A percentile compares a stretch with the other conserved stretches of the same genome.
These are phyloP conservation scores for Arthroderma uncinatum DNA, from an alignment of 2,329 filamentous ascomycete species.

Conservation along the genomic window DNA sequence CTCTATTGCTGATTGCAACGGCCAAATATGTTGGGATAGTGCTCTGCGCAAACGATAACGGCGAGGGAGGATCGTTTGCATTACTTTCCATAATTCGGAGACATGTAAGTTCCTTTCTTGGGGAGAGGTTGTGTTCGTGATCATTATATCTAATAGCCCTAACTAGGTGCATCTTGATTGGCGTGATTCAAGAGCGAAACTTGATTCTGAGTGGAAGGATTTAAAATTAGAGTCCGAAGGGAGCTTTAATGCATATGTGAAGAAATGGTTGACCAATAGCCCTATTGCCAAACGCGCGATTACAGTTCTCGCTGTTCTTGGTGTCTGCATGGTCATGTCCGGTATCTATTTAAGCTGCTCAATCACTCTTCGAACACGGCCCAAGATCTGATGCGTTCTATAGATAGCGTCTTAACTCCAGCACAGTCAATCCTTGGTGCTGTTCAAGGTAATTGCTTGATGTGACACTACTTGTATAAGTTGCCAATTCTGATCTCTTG, in stretches of 20 bases:
- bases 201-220: conserved; percentile 40
- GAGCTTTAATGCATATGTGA: conserved; percentile 32
- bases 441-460: conserved; percentile 35
- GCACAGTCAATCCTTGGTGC: conserved; percentile 48
- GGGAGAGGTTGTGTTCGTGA: background rate
- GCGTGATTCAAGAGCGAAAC: conserved; percentile 38
- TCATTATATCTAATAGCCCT: no score
- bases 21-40: conserved; percentile 47
- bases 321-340: conserved; percentile 45
- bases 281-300: conserved; percentile 36
- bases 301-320: conserved; percentile 35
- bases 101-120: conserved; percentile 30
- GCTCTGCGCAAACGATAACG: conserved; percentile 45
- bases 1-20: conserved; percentile 46
- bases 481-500: background rate
- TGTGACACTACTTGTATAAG: background rate
- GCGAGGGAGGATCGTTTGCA: conserved; percentile 48
- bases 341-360: conserved; percentile 12
- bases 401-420: conserved; percentile 45
- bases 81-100: conserved; percentile 43
- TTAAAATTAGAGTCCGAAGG: conserved; percentile 32
- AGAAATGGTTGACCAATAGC: conserved; percentile 40
- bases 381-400: background rate
- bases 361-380: background rate
- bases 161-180: conserved; percentile 41